Conservation (phyloP, 2,329 filamentous ascomycete species). For the Coniosporium tulheliwenetii region DNA sequence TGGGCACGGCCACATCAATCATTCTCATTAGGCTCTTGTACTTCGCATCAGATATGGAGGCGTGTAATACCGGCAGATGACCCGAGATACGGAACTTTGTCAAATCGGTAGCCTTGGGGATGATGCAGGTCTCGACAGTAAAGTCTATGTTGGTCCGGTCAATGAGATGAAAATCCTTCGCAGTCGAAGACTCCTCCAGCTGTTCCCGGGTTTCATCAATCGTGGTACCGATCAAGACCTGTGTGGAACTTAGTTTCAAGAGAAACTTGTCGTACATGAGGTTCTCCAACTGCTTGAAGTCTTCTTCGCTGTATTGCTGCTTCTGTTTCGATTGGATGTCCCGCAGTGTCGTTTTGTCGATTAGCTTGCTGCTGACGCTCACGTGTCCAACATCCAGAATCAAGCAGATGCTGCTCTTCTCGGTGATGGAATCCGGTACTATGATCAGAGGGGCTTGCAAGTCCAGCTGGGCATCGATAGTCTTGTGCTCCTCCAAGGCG, state of each 20-base stretch:
- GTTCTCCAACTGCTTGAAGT: slow-evolving; percentile 74
- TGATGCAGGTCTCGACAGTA: slow-evolving; percentile 84
- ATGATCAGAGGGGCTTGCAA: slow-evolving; percentile 94
- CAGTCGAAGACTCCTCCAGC: slow-evolving; percentile 50
- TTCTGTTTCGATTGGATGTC: slow-evolving; percentile 85
- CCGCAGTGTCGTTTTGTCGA: slow-evolving; percentile 77
- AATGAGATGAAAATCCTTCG: slow-evolving; percentile 70
- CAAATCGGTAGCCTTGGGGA: slow-evolving; percentile 88
- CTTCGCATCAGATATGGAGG: slow-evolving; percentile 81
- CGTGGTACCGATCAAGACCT: slow-evolving; percentile 86
- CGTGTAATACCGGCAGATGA: slow-evolving; percentile 81
- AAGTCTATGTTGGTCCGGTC: slow-evolving; percentile 98
- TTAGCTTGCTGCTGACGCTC: slow-evolving; percentile 82
- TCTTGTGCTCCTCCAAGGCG: slow-evolving; percentile 93
- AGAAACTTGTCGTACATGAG: slow-evolving; percentile 97
- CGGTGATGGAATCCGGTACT: slow-evolving; percentile 80
- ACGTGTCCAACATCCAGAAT: slow-evolving; percentile 95
- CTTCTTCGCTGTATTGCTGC: slow-evolving; percentile 73
- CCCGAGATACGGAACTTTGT: slow-evolving; percentile 86
- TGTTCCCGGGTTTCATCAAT: slow-evolving; percentile 81
- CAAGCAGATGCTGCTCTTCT: slow-evolving; percentile 66
- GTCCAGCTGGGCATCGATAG: slow-evolving; percentile 89
- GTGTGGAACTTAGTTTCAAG: slow-evolving; percentile 83
- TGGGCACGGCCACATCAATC: slow-evolving; percentile 88
- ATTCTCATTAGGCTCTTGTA: slow-evolving; percentile 96